Evolutionary conservation across 228 moss, liverwort and hornwort species (phyloP).

Genomic region (Sphagnum fallax): DNA sequence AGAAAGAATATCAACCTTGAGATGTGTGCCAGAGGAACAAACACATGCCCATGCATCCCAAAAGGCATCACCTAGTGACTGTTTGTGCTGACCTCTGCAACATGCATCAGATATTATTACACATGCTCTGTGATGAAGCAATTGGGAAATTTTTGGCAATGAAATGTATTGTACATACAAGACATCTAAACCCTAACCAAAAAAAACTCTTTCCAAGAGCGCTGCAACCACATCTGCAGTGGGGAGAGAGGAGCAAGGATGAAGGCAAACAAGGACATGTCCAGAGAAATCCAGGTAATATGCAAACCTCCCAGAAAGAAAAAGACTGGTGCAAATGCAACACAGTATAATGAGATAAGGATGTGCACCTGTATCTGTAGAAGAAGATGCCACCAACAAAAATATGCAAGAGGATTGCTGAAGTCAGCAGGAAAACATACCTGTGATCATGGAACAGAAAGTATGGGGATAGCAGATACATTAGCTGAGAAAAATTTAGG

Average conservation of each 20-base stretch:
- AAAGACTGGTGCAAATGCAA: background rate
- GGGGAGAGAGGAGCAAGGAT: background rate
- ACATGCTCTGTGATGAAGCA: background rate
- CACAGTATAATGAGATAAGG: background rate
- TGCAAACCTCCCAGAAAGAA: background rate
- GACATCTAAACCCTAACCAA: background rate
- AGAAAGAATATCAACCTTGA: constrained; percentile 33
- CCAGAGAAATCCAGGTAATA: background rate
- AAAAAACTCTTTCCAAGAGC: background rate
- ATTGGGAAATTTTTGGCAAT: too few species aligned
- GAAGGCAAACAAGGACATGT: background rate
- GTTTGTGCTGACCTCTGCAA: constrained; percentile 9
- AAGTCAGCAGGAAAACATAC: constrained; percentile 48
- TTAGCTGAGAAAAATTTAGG: constrained; percentile 3
- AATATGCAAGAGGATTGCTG: constrained; percentile 52
- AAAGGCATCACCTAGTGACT: constrained; percentile 54
- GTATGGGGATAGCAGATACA: background rate
- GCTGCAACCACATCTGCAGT: background rate
- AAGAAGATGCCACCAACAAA: constrained; percentile 47
- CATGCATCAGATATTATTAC: background rate
- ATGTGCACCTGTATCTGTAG: constrained; percentile 34
- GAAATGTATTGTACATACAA: background rate
- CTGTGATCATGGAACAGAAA: constrained; percentile 14
- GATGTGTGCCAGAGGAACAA: constrained; percentile 62
- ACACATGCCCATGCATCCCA: constrained; percentile 80